Percentiles rank a stretch among this genome's conserved stretches.
phyloP scores from a whole-genome alignment of 139 green algal species.

The Haematococcus sp. region DNA sequence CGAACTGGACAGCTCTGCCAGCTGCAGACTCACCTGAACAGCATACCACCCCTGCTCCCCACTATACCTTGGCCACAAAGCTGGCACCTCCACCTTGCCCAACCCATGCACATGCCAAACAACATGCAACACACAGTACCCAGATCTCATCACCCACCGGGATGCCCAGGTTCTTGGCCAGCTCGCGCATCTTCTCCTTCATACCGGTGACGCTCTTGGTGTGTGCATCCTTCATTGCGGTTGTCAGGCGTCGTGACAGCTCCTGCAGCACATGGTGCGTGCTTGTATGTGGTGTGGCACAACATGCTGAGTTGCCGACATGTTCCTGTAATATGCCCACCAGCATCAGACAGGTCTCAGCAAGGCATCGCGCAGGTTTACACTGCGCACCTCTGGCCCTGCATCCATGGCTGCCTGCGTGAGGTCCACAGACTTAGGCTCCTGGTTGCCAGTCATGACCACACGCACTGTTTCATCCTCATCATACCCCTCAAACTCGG shows the following conservation, averaged over 20 bases:
- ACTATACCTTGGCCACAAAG: too few species aligned
- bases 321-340: too few species aligned
- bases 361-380: too few species aligned
- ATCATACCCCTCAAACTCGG: conserved; percentile 90
- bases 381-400: conserved; percentile 64
- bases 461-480: conserved; percentile 88
- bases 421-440: conserved; percentile 80
- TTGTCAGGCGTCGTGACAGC: conserved; percentile 62
- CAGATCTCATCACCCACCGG: not conserved
- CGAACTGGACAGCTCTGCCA: too few species aligned
- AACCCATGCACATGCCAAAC: too few species aligned
- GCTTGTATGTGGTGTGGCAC: too few species aligned
- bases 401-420: conserved; percentile 79
- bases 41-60: too few species aligned
- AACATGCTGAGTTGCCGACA: too few species aligned
- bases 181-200: conserved; percentile 72
- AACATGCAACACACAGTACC: too few species aligned
- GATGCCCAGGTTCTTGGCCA: conserved; percentile 18
- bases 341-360: too few species aligned
- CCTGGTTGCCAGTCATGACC: conserved; percentile 91
- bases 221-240: conserved; percentile 89
- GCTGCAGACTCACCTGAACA: too few species aligned
- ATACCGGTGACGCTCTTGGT: conserved; percentile 79
- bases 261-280: conserved; percentile 43
- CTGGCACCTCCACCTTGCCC: too few species aligned